Evolutionary conservation across 441 rosid species (phyloP), one percentile per base, ranked within the genome.

Genomic region (Geranium incanum): DNA sequence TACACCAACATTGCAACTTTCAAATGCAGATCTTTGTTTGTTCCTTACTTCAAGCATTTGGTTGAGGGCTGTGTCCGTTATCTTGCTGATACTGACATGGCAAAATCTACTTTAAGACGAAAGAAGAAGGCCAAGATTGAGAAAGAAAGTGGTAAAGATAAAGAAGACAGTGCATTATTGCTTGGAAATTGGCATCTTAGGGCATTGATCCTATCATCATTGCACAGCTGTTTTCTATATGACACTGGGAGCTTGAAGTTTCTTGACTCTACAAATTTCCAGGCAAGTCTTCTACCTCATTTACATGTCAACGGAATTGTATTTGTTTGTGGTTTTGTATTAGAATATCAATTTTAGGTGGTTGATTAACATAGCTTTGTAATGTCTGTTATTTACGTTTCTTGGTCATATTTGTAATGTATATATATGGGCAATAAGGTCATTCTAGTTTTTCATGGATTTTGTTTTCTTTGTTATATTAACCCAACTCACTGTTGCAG

Each of bases 11-110:
- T 36, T 72, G 70, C 76, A 68, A 36, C 69, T 78, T 55, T 72
- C 69, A 36, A 66, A 38, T 80, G 85, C 88, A 95, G 99, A 84
- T 91, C 97, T 37, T 81, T 95, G 62, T 93, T 93, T 78, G 98
- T 95, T 41, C 97, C 95, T 28, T 95, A 93, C 78, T 93, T 93
- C 83, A 93, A 93, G 78, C 84, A 83, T 75, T 55, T 95, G 81
- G 88, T 87, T 50, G 93, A 89, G 73, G 83, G 85, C 70, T 89
- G 88, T 72, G 79, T 87, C 66, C 80, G 73, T 36, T 87, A 86
- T 79, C 98, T 95, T 79, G 75, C 83, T 74, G 84, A 77, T 78
- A 68, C 77, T 18, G 82, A 73, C 69, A 85, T 77, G 68, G 75
- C 74, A 38, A 79, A 73, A 66, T 28, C 81, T 77, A 75, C 83